phyloP scores from a whole-genome alignment of 2,329 filamentous ascomycete genomes.

The Fusarium gaditjirri region DNA sequence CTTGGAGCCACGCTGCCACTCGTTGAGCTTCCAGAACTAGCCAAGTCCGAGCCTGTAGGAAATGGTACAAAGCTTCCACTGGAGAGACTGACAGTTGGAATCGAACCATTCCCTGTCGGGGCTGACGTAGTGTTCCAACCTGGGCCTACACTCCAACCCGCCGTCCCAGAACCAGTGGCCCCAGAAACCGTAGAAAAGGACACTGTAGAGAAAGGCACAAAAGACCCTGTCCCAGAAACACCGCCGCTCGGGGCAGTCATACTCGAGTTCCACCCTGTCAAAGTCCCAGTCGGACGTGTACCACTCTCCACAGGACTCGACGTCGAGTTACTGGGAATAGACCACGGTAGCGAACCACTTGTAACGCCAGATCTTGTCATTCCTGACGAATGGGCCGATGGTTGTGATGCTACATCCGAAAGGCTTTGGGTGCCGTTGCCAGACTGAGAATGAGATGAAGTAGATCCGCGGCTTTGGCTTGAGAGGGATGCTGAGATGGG shows the following conservation, averaged over 20 bases:
- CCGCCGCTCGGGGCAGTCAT: slow-evolving; percentile 1
- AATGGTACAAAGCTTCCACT: background rate
- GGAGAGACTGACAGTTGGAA: background rate
- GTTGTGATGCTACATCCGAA: background rate
- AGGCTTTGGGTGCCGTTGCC: slow-evolving; percentile 7
- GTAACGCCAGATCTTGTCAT: slow-evolving; percentile 5
- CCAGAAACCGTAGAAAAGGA: background rate
- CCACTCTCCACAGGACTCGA: slow-evolving; percentile 6
- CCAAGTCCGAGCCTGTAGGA: background rate
- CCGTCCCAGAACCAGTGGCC: background rate
- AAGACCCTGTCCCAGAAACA: background rate
- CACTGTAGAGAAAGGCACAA: background rate
- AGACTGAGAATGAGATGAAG: background rate
- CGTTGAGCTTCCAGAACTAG: background rate
- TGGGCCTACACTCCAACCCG: background rate
- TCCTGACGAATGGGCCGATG: background rate
- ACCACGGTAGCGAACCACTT: slow-evolving; percentile 14
- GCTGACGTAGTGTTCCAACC: background rate
- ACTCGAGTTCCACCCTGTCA: slow-evolving; percentile 29
- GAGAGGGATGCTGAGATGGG: slow-evolving; percentile 4
- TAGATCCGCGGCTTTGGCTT: background rate
- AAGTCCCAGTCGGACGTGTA: slow-evolving; percentile 20
- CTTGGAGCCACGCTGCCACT: background rate
- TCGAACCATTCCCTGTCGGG: background rate
- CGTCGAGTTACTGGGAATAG: slow-evolving; percentile 22